phyloP scores from a whole-genome alignment of 164 flowering plant species.

The Cinnamomum micranthum region DNA sequence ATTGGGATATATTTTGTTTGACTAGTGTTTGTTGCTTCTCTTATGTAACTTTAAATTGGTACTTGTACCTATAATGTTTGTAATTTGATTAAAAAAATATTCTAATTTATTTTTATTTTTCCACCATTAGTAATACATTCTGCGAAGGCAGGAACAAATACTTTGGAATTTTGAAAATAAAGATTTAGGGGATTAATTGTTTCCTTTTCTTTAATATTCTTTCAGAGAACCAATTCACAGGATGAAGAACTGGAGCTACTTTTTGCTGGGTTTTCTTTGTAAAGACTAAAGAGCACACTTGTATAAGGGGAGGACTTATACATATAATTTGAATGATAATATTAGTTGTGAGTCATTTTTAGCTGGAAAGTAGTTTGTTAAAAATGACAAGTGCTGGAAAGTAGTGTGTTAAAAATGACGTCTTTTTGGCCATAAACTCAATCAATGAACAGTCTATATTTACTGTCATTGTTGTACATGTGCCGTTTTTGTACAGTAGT shows the following conservation, averaged over 20 bases:
- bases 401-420: no score
- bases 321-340: not conserved
- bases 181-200: not conserved
- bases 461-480: no score
- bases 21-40: no score
- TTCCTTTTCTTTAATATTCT: not conserved
- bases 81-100: no score
- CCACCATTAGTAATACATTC: not conserved
- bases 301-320: not conserved
- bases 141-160: not conserved
- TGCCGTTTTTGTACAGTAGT: no score
- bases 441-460: no score
- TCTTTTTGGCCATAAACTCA: no score
- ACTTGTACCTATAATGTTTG: not conserved
- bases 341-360: not conserved
- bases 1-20: no score
- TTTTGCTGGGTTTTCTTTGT: conserved; percentile 59
- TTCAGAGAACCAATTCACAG: conserved; percentile 55
- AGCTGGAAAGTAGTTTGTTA: not conserved
- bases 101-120: not conserved
- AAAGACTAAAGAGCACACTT: conserved; percentile 17
- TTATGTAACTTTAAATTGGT: no score
- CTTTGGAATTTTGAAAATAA: not conserved
- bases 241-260: conserved; percentile 74
- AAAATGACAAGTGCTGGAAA: not conserved